A percentile compares a stretch with the other conserved stretches of the same genome.
phyloP scores from a whole-genome alignment of 192 early-diverging fungal genomes.

The Entomortierella parvispora region DNA sequence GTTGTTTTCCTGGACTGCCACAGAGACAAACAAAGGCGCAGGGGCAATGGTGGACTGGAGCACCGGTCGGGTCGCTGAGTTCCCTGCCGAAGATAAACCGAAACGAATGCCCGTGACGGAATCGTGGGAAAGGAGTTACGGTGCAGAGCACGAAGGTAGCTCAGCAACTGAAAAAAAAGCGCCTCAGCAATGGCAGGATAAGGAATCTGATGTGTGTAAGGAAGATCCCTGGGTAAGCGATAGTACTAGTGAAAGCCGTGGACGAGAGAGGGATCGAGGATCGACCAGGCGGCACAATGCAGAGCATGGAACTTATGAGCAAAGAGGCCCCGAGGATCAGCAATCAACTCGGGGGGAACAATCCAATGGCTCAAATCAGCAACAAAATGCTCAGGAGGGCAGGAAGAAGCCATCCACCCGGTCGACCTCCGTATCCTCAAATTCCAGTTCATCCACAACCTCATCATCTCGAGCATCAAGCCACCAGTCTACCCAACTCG shows the following conservation, averaged over 20 bases:
- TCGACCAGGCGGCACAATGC: too few species aligned
- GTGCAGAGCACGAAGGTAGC: background rate
- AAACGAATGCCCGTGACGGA: constrained; percentile 13
- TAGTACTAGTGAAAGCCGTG: too few species aligned
- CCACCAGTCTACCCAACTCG: too few species aligned
- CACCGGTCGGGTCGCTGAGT: constrained; percentile 15
- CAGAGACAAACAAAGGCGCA: background rate
- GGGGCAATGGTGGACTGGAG: constrained; percentile 35
- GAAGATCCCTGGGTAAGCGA: too few species aligned
- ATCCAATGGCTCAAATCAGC: too few species aligned
- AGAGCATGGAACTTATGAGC: too few species aligned
- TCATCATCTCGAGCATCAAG: background rate
- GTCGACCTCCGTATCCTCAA: background rate
- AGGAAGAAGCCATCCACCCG: too few species aligned
- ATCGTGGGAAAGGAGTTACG: constrained; percentile 6
- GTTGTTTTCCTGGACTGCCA: background rate
- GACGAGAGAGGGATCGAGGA: too few species aligned
- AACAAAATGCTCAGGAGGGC: too few species aligned
- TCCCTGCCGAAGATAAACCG: constrained; percentile 32
- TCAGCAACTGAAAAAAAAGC: background rate
- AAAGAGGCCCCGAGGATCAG: too few species aligned
- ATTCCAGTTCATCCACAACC: background rate
- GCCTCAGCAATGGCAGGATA: background rate
- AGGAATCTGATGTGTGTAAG: too few species aligned
- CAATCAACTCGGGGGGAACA: too few species aligned